Evolutionary conservation across 192 early-diverging fungal genomes (phyloP), one percentile per base, ranked within the genome.

Genomic region (Linnemannia hyalina): DNA sequence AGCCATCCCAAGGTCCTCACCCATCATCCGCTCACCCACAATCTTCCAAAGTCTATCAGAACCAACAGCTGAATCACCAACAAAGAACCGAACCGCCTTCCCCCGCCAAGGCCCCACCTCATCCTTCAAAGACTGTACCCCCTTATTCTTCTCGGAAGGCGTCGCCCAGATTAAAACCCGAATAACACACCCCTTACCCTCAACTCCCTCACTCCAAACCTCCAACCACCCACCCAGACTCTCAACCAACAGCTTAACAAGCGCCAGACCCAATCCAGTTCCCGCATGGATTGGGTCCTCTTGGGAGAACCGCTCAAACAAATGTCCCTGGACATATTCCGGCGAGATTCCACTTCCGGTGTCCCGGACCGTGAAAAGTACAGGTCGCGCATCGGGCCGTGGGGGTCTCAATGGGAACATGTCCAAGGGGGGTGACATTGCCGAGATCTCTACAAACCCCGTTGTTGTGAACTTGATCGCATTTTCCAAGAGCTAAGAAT

Each of bases 381-480:
- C 75, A 18, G 85, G 84, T 22, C 74, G 84, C 26, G 72, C n/a
- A 32, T 76, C 72, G 9, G 85, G 65, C 20, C 26, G 57, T 9
- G 83, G 77, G 9, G 81, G 78, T 75, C 70, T 89, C 57, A 79
- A 65, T 22, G 74, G 71, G 23, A 81, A 55, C 18, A 54, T 54
- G 35, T 55, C 22, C 26, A 73, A 54, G 10, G 80, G 82, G 15
- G 83, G 80, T 29, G 74, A 81, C 6, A 78, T 60, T 2, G 91
- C 81, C 9, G 80, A 89, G 20, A 92, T 68, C 29, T 91, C 85
- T 4, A 92, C 90, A 54, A 83, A 90, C 3, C 91, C 91, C 13
- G 85, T 77, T 20, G 82, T 82, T 11, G 91, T 92, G 42, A 92
- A 92, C 69, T 91, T 92, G 60, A 92, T 76, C 11, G 90, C 83